Evolutionary conservation across 2,329 filamentous ascomycete genomes (phyloP).

Genomic region (Stagonosporopsis tanaceti): DNA sequence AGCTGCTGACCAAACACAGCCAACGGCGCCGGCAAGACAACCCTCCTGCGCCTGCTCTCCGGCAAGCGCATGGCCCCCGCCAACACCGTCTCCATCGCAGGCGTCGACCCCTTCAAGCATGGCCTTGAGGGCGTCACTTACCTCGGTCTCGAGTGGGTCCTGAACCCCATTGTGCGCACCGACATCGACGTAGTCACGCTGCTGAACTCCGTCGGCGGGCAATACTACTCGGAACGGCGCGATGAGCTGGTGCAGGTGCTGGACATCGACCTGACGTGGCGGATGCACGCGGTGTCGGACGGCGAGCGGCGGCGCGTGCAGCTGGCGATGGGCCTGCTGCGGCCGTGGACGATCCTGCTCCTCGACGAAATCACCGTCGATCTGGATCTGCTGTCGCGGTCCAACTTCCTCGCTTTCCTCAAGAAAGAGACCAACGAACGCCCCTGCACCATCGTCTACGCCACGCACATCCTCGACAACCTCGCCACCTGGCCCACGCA

Average conservation of each 20-base stretch:
- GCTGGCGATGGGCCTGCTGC: constrained; percentile 90
- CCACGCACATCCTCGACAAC: constrained; percentile 96
- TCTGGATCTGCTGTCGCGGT: constrained; percentile 83
- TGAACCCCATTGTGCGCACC: constrained; percentile 93
- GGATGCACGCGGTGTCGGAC: constrained; percentile 94
- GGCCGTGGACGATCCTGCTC: constrained; percentile 89
- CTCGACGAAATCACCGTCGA: constrained; percentile 98
- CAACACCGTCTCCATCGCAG: constrained; percentile 76
- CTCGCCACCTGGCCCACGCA: constrained; percentile 94
- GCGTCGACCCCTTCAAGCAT: constrained; percentile 90
- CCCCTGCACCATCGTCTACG: constrained; percentile 92
- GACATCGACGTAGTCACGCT: constrained; percentile 93
- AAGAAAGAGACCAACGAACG: constrained; percentile 84
- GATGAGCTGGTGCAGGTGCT: constrained; percentile 89
- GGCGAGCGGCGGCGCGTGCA: constrained; percentile 92
- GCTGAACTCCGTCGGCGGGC: constrained; percentile 83
- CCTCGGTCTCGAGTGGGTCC: constrained; percentile 95
- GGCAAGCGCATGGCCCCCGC: constrained; percentile 91
- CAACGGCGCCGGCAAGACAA: constrained; percentile 97
- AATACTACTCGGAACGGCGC: constrained; percentile 79
- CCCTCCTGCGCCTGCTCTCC: constrained; percentile 89
- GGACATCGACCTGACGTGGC: constrained; percentile 91
- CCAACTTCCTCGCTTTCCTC: constrained; percentile 85
- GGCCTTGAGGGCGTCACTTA: constrained; percentile 94
- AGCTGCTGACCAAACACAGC: constrained; percentile 55